These are phyloP conservation scores for Spiraea crenata DNA, from an alignment of 331 rosid species.

Conservation along the genomic window DNA sequence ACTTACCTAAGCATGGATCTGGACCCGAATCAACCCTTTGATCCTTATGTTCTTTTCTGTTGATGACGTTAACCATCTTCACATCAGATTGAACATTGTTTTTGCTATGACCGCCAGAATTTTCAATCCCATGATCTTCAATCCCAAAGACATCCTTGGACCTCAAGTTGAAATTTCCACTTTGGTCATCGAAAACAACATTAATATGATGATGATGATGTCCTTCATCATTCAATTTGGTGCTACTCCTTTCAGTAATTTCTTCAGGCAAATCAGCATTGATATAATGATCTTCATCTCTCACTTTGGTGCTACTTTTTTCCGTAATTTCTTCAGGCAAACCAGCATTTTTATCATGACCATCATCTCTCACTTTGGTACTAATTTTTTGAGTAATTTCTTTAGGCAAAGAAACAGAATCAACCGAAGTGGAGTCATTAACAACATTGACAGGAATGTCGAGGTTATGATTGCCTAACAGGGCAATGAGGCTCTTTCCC, in stretches of 20 bases:
- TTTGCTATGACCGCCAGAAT: background rate
- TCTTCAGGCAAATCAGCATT: background rate
- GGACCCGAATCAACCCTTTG: background rate
- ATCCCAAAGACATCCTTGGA: conserved; percentile 5
- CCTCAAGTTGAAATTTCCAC: background rate
- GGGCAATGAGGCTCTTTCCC: background rate
- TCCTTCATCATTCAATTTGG: background rate
- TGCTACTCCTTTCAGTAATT: background rate
- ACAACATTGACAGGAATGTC: conserved; percentile 8
- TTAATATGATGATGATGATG: background rate
- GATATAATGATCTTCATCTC: background rate
- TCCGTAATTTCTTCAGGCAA: background rate
- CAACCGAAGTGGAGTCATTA: background rate
- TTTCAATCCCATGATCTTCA: conserved; percentile 2
- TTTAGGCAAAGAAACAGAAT: background rate
- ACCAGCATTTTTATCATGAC: background rate
- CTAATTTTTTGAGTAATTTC: background rate
- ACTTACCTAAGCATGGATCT: conserved; percentile 33
- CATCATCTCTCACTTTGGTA: background rate
- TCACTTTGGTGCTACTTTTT: background rate
- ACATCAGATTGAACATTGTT: background rate
- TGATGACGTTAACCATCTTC: background rate
- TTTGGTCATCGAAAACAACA: conserved; percentile 8
- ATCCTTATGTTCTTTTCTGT: background rate
- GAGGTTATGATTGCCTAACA: conserved; percentile 15